Evolutionary conservation across 768 basidiomycete species (phyloP).

Genomic region (Hortiboletus campestris): DNA sequence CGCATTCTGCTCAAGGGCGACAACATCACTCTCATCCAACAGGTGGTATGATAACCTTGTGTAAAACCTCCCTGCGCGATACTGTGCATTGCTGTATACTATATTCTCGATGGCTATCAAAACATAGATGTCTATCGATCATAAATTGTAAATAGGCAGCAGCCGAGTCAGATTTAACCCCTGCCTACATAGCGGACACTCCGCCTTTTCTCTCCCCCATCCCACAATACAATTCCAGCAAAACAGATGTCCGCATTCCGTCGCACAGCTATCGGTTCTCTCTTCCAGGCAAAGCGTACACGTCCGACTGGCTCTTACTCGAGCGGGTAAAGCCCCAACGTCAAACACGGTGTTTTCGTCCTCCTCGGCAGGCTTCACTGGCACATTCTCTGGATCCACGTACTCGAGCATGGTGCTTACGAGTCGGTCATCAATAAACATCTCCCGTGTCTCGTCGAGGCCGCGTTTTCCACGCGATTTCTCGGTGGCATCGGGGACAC

Average conservation of each 20-base stretch:
- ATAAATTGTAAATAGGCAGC: slow-evolving; percentile 84
- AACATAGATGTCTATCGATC: slow-evolving; percentile 20
- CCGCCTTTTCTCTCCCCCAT: slow-evolving; percentile 88
- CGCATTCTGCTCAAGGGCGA: slow-evolving; percentile 96
- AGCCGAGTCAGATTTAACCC: slow-evolving; percentile 64
- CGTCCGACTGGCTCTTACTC: slow-evolving; percentile 55
- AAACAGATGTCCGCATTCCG: slow-evolving; percentile 88
- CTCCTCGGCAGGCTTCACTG: slow-evolving; percentile 60
- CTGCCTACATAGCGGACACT: slow-evolving; percentile 87
- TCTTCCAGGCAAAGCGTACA: slow-evolving; percentile 88
- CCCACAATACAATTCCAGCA: slow-evolving; percentile 89
- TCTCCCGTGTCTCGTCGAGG: slow-evolving; percentile 34
- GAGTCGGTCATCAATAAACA: slow-evolving; percentile 58
- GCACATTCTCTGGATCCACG: slow-evolving; percentile 50
- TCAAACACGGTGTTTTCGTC: slow-evolving; percentile 69
- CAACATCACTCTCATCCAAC: slow-evolving; percentile 97
- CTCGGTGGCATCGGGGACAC: slow-evolving; percentile 15
- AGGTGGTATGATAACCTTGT: slow-evolving; percentile 36
- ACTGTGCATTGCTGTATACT: slow-evolving; percentile 22
- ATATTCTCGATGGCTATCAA: slow-evolving; percentile 1
- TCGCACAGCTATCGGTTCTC: slow-evolving; percentile 75
- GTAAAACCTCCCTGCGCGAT: slow-evolving; percentile 13
- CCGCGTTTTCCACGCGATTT: slow-evolving; percentile 38
- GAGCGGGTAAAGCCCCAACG: slow-evolving; percentile 51
- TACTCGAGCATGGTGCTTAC: slow-evolving; percentile 55